Conservation (phyloP, 768 basidiomycete species). For the Lactifluus hygrophoroides region DNA sequence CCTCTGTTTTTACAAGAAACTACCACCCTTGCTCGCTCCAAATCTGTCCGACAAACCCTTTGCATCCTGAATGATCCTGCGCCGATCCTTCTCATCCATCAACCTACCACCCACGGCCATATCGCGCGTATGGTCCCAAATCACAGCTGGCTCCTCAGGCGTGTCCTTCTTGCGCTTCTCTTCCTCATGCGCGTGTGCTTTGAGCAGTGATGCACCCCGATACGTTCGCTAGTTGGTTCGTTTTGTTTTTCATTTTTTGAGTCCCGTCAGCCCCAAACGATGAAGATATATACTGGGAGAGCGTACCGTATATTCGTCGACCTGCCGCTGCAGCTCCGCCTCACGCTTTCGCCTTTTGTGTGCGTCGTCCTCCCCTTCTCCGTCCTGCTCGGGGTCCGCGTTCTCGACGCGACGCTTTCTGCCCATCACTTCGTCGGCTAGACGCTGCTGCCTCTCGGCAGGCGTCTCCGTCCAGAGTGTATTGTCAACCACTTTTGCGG, state of each 20-base stretch:
- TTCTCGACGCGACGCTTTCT: constrained; percentile 71
- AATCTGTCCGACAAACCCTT: constrained; percentile 78
- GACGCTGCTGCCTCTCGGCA: constrained; percentile 78
- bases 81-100: constrained; percentile 81
- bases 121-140: constrained; percentile 91
- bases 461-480: constrained; percentile 98
- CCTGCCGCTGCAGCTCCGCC: constrained; percentile 57
- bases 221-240: constrained; percentile 22
- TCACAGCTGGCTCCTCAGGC: constrained; percentile 49
- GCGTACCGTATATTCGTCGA: constrained; percentile 75
- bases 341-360: constrained; percentile 56
- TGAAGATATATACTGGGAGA: too few relatives aligned
- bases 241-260: too few relatives aligned
- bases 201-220: constrained; percentile 23
- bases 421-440: constrained; percentile 93
- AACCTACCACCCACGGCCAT: constrained; percentile 83
- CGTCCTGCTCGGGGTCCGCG: constrained; percentile 33
- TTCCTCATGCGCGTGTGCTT: constrained; percentile 38
- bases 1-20: constrained; percentile 48
- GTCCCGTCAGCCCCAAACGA: too few relatives aligned
- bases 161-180: constrained; percentile 34
- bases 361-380: constrained; percentile 31
- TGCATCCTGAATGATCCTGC: constrained; percentile 72
- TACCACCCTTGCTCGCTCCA: constrained; percentile 60
- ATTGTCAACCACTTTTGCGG: constrained; percentile 39